A percentile compares a stretch with the other conserved stretches of the same genome.
Conservation (phyloP, 192 early-diverging fungal species). For the Kappamyces sp. region DNA sequence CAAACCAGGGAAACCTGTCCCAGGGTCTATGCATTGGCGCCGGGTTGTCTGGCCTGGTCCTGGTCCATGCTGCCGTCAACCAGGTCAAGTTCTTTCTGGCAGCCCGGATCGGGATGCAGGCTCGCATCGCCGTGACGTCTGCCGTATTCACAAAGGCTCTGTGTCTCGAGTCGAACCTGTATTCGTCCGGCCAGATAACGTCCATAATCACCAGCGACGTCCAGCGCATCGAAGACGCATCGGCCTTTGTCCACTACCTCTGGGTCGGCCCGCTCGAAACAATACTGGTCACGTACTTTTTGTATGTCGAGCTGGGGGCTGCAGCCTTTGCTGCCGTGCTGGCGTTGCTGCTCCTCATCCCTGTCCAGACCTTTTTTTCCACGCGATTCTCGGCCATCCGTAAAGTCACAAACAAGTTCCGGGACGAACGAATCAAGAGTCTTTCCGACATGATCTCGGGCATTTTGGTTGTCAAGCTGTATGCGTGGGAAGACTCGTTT, state of each 20-base stretch:
- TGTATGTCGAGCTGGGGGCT: conserved; percentile 38
- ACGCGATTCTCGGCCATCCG: conserved; percentile 24
- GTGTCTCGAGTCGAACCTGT: conserved; percentile 32
- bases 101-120: conserved; percentile 39
- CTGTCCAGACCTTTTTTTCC: conserved; percentile 39
- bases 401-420: conserved; percentile 18
- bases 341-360: conserved; percentile 35
- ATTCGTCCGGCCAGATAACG: conserved; percentile 39
- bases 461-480: conserved; percentile 44
- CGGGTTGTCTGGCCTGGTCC: conserved; percentile 24
- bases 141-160: conserved; percentile 43
- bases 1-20: background rate
- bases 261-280: conserved; percentile 43
- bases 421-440: conserved; percentile 43
- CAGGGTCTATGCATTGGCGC: conserved; percentile 1
- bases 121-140: conserved; percentile 38
- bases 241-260: conserved; percentile 34
- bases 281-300: conserved; percentile 31
- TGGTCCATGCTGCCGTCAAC: conserved; percentile 28
- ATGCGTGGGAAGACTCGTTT: conserved; percentile 49
- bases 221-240: conserved; percentile 44
- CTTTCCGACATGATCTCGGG: conserved; percentile 40
- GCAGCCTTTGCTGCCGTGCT: conserved; percentile 33
- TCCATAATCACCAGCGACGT: conserved; percentile 49
- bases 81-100: conserved; percentile 32